Evolutionary conservation across 1,139 yeast species (phyloP).

Genomic region (Zygoascus hellenicus): DNA sequence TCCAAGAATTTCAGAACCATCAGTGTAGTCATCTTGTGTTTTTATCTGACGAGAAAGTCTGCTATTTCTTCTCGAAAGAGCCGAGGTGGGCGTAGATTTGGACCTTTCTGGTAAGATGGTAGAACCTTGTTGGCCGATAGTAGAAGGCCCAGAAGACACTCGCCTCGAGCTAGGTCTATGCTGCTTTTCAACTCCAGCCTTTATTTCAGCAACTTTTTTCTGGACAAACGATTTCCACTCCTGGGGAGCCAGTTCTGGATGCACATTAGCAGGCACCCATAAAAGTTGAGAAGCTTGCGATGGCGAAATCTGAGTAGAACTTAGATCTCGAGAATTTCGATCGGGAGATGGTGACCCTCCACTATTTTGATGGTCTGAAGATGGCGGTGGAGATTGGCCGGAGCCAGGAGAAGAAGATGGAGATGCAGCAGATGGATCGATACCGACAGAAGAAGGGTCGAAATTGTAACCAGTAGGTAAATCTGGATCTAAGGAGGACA

Average conservation of each 20-base stretch:
- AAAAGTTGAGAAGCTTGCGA: constrained; percentile 37
- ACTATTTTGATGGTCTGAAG: not conserved
- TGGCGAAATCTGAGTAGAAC: constrained; percentile 16
- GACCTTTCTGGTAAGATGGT: constrained; percentile 6
- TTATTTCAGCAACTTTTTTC: constrained; percentile 68
- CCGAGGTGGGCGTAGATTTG: not conserved
- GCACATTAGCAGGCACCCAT: constrained; percentile 95
- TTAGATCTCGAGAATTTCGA: not conserved
- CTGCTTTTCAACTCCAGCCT: constrained; percentile 32
- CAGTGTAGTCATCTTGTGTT: constrained; percentile 34
- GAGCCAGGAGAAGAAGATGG: not conserved
- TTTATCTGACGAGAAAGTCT: constrained; percentile 36
- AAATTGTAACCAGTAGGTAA: constrained; percentile 28
- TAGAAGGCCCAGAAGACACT: not conserved
- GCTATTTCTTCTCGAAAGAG: constrained; percentile 29
- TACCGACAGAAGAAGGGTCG: not conserved
- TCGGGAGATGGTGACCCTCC: not conserved
- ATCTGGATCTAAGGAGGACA: constrained; percentile 41
- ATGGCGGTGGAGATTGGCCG: not conserved
- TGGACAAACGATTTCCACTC: constrained; percentile 80
- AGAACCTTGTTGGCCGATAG: not conserved
- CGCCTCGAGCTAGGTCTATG: constrained; percentile 7
- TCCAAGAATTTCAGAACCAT: constrained; percentile 36
- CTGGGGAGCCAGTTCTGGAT: constrained; percentile 91
- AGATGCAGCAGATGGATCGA: not conserved